Evolutionary conservation across 1,284 basidiomycete species (phyloP).

Genomic region (Mixia osmundae): DNA sequence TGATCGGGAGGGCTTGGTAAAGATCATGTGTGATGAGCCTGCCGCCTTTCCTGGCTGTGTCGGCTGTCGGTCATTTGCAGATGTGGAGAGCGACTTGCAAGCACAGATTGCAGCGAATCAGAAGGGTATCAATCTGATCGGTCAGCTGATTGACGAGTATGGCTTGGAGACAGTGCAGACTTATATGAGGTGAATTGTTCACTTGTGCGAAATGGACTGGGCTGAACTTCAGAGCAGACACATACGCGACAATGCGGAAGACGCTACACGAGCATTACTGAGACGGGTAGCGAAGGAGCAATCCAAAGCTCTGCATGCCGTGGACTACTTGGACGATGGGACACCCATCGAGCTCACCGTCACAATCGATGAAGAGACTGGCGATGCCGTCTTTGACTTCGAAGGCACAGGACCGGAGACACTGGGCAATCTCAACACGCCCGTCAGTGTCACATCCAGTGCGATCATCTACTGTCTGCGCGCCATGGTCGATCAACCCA

Average conservation of each 20-base stretch:
- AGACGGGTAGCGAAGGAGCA: constrained; percentile 39
- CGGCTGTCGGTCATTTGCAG: constrained; percentile 31
- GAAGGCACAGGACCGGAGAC: constrained; percentile 29
- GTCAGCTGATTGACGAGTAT: constrained; percentile 59
- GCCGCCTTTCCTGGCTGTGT: constrained; percentile 35
- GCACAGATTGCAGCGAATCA: constrained; percentile 93
- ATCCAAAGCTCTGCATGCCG: constrained; percentile 38
- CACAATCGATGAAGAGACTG: constrained; percentile 47
- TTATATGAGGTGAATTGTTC: constrained; percentile 9
- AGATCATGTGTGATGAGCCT: constrained; percentile 66
- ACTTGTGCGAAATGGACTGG: not conserved
- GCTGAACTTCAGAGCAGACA: constrained; percentile 12
- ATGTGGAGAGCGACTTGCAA: constrained; percentile 78
- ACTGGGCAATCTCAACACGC: constrained; percentile 48
- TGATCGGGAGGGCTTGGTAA: constrained; percentile 45
- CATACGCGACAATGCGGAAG: constrained; percentile 74
- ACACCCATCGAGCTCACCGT: constrained; percentile 61
- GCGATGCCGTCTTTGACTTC: constrained; percentile 75
- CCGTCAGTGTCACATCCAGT: constrained; percentile 53
- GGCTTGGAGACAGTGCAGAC: constrained; percentile 65
- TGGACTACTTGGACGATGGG: constrained; percentile 70
- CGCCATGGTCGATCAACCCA: constrained; percentile 58
- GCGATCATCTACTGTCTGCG: constrained; percentile 88
- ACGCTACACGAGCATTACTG: constrained; percentile 61
- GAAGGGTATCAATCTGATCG: constrained; percentile 32